phyloP scores from a whole-genome alignment of 371 early-diverging fungal species.

The Apophysomyces trapeziformis region DNA sequence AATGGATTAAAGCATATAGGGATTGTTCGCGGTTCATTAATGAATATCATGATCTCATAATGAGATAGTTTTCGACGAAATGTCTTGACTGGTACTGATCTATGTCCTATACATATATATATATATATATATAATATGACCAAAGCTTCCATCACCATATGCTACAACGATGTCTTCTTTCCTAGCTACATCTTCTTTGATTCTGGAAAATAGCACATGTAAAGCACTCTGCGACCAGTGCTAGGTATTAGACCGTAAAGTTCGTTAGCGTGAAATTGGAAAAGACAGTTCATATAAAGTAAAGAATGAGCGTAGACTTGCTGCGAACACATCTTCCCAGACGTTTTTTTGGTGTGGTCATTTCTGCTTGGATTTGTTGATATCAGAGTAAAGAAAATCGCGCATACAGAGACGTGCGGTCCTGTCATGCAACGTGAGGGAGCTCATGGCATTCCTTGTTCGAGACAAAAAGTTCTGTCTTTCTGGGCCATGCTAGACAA shows the following conservation, averaged over 20 bases:
- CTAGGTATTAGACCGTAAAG: not conserved
- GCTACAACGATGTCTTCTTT: not conserved
- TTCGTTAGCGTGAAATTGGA: not conserved
- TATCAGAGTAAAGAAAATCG: too few species aligned
- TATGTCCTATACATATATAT: not conserved
- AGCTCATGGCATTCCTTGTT: too few species aligned
- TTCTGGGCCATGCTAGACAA: too few species aligned
- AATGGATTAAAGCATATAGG: not conserved
- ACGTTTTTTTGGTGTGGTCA: too few species aligned
- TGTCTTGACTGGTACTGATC: not conserved
- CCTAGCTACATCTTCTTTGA: not conserved
- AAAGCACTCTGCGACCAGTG: not conserved
- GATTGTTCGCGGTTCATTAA: not conserved
- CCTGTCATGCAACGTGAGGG: too few species aligned
- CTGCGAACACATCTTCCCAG: not conserved
- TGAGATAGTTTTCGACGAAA: not conserved
- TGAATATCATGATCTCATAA: not conserved
- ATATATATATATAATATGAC: too few species aligned
- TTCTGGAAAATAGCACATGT: not conserved
- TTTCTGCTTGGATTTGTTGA: too few species aligned
- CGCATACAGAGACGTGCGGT: too few species aligned
- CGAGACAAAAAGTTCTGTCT: too few species aligned
- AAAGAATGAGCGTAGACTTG: not conserved
- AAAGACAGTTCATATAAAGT: not conserved
- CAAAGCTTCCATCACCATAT: not conserved